Conservation (phyloP, 768 basidiomycete species). For the Astraeus odoratus region DNA sequence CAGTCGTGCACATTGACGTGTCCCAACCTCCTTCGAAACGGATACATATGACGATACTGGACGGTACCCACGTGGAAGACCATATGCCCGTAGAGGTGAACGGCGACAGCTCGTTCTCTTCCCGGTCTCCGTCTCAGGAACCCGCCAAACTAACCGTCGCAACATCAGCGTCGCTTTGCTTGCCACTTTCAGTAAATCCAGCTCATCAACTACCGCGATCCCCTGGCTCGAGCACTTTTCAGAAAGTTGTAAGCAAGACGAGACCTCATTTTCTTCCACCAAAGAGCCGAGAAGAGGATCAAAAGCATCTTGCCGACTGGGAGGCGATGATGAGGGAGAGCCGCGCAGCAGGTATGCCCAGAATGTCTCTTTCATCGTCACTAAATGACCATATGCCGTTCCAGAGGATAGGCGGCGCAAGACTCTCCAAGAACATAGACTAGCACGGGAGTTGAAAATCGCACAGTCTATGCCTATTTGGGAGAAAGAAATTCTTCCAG, state of each 20-base stretch:
- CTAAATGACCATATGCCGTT: slow-evolving; percentile 2
- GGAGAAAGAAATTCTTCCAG: slow-evolving; percentile 75
- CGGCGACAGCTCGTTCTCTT: background rate
- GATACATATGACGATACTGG: slow-evolving; percentile 14
- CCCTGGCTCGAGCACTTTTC: slow-evolving; percentile 60
- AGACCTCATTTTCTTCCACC: slow-evolving; percentile 83
- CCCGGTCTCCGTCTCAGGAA: slow-evolving; percentile 6
- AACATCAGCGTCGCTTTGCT: slow-evolving; percentile 22
- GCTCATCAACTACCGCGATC: slow-evolving; percentile 45
- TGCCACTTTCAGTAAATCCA: slow-evolving; percentile 10
- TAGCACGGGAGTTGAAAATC: slow-evolving; percentile 56
- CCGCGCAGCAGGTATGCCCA: slow-evolving; percentile 60
- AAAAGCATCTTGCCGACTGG: slow-evolving; percentile 82
- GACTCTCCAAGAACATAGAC: slow-evolving; percentile 54
- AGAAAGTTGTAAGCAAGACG: slow-evolving; percentile 78
- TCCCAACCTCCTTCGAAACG: slow-evolving; percentile 29
- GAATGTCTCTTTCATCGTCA: slow-evolving; percentile 17
- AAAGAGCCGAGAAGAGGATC: slow-evolving; percentile 68
- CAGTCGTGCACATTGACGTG: slow-evolving; percentile 39
- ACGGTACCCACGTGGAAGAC: background rate
- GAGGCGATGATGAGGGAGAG: slow-evolving; percentile 83
- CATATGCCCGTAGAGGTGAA: background rate
- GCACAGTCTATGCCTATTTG: slow-evolving; percentile 68
- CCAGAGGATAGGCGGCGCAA: slow-evolving; percentile 67
- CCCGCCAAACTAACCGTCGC: slow-evolving; percentile 25